Percentiles rank a stretch among this genome's conserved stretches.
Conservation (phyloP, 2,329 filamentous ascomycete genomes). For the Pestalotiopsis sp. region DNA sequence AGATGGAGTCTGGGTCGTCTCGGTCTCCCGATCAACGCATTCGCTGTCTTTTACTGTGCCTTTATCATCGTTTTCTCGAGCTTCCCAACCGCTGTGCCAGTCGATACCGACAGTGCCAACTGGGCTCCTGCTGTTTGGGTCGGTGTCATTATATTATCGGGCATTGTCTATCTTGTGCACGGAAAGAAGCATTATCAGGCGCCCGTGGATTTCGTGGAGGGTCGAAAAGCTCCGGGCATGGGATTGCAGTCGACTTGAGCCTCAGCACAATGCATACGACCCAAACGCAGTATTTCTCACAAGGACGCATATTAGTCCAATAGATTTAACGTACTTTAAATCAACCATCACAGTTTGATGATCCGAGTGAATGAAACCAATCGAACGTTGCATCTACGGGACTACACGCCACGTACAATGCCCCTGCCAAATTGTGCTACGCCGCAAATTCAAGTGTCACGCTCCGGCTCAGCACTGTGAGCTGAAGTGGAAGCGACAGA, state of each 20-base stretch:
- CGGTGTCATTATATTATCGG: slow-evolving; percentile 8
- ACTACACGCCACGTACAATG: too few species aligned
- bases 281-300: neutral
- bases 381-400: too few species aligned
- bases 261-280: neutral
- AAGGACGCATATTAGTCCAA: neutral
- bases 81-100: slow-evolving; percentile 4
- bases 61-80: slow-evolving; percentile 9
- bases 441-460: too few species aligned
- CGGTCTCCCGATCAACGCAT: neutral
- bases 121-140: slow-evolving; percentile 11
- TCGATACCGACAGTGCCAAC: slow-evolving; percentile 1
- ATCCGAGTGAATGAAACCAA: too few species aligned
- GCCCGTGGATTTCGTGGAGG: slow-evolving; percentile 16
- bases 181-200: slow-evolving; percentile 20
- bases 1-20: neutral
- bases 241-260: neutral
- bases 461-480: too few species aligned
- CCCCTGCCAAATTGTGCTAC: too few species aligned
- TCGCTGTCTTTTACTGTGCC: slow-evolving; percentile 6
- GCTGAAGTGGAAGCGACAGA: too few species aligned
- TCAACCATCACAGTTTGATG: too few species aligned
- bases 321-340: too few species aligned
- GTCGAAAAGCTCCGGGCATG: neutral
- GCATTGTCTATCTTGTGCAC: neutral